Base-by-base conservation (phyloP, 2,329 filamentous ascomycete species). In the Aspergillus caelatus region DNA sequence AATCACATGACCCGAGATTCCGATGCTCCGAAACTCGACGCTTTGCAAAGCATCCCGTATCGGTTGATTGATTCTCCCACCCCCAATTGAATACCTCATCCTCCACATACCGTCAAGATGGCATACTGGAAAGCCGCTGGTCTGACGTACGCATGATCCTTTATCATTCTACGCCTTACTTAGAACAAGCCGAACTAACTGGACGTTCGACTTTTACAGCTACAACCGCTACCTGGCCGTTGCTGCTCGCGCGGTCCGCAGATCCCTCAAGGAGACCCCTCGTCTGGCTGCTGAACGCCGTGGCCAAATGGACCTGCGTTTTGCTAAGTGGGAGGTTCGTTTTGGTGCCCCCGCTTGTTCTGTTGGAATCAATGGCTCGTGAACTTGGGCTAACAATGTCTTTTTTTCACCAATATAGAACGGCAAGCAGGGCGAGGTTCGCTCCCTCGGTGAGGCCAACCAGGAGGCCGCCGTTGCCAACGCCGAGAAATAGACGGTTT, bases 151-250 rank as follows among this genome's bases (percentile, higher is more conserved):
- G 92, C 61, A 54, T 45, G 21, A 41, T 28, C 26, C 30, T 21
- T 43, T 48, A 16, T 48, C 19, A 45, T 50, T 50, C 50, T 19
- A 43, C 58, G 21, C 39, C 11, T 45, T 21, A 32, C 11, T 19
- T 14, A 19, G 32, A 11, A 39, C 11, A 6, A n/a, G n/a, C n/a
- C n/a, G n/a, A 23, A 41, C 21, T 55, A 23, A 60, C 36, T 41
- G 36, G 45, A 65, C 45, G 52, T 63, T 59, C 41, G 54, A 45
- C 30, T 56, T 73, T 68, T 62, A 79, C 81, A 99, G 95, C 85
- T 99, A 99, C 92, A 99, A 99, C 91, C 95, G 94, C 85, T 98
- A 97, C 90, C 90, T 99, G 80, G 89, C 94, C 78, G 88, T 99
- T 84, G 93, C 95, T 77, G 89, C 94, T 82, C 93, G 94, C 82